Evolutionary conservation across 1,284 basidiomycete species (phyloP), one percentile per base, ranked within the genome.

Genomic region (Trichosporon asahii): DNA sequence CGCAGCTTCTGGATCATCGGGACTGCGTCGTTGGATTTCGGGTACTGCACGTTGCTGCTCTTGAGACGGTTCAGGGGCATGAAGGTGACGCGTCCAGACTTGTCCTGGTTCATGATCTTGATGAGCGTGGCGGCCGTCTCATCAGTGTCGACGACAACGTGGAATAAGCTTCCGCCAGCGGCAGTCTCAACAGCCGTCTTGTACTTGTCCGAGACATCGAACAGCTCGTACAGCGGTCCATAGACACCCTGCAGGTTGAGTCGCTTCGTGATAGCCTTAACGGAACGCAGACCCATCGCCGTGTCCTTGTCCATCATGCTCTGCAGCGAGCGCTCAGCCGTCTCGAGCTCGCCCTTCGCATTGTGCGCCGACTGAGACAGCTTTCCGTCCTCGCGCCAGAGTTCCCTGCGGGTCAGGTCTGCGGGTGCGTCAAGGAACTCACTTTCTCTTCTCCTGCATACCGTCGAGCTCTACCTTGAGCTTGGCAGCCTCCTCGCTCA

Each of bases 221-320:
- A 98, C 0, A 99, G 88, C 71, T 92, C 90, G 81, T 98, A 99
- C 12, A 99, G 84, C 2, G 97, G 95, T 0, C 97, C 97, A 77
- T 95, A 92, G 12, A 98, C 95, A 2, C 87, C 87, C 15, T 89
- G 85, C 1, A 98, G 84, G 12, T 87, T 87, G 68, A 92, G 86
- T 14, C 90, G 86, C 72, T 90, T 88, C 0, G 90, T 89, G 70
- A 98, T 95, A 63, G 87, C 87, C 72, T 93, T 90, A 0, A 98
- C 91, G 3, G 94, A 90, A 31, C 90, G 88, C 14, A 98, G 86
- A 61, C 95, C 96, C 72, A 88, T 88, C 3, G 91, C 93, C 0
- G 95, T 98, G 77, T 98, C 94, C 92, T 93, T 93, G 82, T 98
- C 95, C 93, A 98, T 97, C 90, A 95, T 98, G 15, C 90, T 87